Conservation (phyloP, 2,329 filamentous ascomycete genomes). For the Botryotinia convoluta region DNA sequence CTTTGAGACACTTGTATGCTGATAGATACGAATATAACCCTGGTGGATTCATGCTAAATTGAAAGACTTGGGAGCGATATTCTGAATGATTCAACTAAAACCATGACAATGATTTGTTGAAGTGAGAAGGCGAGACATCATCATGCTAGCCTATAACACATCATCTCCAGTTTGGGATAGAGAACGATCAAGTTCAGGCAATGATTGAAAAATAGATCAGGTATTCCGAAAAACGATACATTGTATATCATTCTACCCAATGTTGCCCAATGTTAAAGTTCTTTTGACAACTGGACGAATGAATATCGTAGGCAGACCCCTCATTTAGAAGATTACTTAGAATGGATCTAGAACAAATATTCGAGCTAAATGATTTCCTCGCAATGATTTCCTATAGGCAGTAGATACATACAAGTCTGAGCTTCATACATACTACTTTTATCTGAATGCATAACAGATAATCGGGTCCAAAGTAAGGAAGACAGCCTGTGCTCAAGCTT, state of each 20-base stretch:
- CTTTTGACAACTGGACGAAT: background rate
- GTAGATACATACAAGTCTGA: background rate
- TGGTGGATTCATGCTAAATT: background rate
- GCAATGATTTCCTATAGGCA: background rate
- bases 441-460: background rate
- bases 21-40: background rate
- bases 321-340: background rate
- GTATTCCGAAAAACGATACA: background rate
- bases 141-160: background rate
- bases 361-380: background rate
- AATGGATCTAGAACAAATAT: background rate
- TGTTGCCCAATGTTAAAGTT: background rate
- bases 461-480: background rate
- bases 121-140: background rate
- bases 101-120: background rate
- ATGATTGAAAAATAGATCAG: background rate
- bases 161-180: background rate
- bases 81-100: background rate
- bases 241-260: background rate
- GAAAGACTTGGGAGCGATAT: background rate
- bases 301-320: background rate
- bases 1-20: background rate
- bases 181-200: background rate
- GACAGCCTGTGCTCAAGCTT: slow-evolving; percentile 1
- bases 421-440: background rate